Conservation (phyloP, 371 early-diverging fungal species). For the Amoeboradix gromovi region DNA sequence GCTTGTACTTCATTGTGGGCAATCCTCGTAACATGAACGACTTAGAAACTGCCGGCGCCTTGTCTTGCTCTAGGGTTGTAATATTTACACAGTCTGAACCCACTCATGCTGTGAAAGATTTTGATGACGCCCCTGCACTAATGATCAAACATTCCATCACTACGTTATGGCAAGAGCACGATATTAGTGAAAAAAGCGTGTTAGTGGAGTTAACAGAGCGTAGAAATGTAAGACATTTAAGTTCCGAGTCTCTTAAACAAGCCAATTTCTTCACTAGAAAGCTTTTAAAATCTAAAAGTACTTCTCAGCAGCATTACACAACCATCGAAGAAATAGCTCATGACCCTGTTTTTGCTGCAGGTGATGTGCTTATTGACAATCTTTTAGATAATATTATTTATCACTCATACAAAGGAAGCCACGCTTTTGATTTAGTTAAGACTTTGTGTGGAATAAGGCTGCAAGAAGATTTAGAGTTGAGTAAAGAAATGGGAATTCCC, state of each 20-base stretch:
- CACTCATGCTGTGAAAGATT: neutral
- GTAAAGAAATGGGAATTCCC: neutral
- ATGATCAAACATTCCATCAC: neutral
- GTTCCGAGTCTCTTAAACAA: neutral
- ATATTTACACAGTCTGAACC: neutral
- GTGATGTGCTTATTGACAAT: neutral
- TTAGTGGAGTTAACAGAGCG: neutral
- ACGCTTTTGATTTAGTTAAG: neutral
- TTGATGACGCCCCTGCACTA: neutral
- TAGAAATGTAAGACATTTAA: neutral
- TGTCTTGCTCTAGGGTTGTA: neutral
- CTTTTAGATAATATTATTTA: neutral
- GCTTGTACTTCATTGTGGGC: neutral
- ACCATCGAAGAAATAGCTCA: neutral
- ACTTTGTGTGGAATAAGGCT: neutral
- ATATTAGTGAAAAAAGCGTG: neutral
- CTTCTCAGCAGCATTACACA: neutral
- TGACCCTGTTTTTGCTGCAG: neutral
- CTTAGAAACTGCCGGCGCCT: neutral
- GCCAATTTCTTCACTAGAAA: neutral
- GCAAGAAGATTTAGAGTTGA: neutral
- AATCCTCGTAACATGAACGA: neutral
- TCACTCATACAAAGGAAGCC: neutral
- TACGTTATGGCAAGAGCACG: neutral
- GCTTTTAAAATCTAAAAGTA: neutral